These are phyloP conservation scores for Cyberlindnera meyerae DNA, from an alignment of 805 yeast species.

Conservation along the genomic window DNA sequence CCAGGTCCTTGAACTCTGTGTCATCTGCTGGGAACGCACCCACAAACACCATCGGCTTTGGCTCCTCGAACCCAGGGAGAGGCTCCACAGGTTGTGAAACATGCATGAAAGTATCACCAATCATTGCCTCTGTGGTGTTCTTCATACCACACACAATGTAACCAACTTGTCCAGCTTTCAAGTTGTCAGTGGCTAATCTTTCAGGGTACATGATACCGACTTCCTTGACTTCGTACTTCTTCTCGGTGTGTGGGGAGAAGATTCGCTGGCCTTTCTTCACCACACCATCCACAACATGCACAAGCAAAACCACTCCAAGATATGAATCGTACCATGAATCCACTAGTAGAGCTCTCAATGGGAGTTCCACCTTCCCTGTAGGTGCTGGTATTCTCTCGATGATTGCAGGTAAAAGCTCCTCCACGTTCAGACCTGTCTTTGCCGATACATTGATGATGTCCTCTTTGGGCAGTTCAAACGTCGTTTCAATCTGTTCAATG, in stretches of 20 bases:
- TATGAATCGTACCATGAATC: slow-evolving; percentile 97
- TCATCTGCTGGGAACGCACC: slow-evolving; percentile 98
- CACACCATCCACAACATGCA: slow-evolving; percentile 79
- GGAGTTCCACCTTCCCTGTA: slow-evolving; percentile 44
- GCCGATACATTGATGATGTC: slow-evolving; percentile 87
- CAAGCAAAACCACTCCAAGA: slow-evolving; percentile 82
- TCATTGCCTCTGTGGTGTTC: slow-evolving; percentile 75
- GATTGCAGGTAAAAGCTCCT: slow-evolving; percentile 71
- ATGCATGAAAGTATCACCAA: slow-evolving; percentile 85
- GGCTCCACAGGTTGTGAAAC: slow-evolving; percentile 61
- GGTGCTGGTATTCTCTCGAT: slow-evolving; percentile 82
- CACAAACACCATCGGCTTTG: slow-evolving; percentile 97
- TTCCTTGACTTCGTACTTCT: slow-evolving; percentile 82
- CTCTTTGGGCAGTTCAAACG: slow-evolving; percentile 72
- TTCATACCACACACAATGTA: slow-evolving; percentile 95
- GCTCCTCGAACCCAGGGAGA: slow-evolving; percentile 92
- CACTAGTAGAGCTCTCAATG: slow-evolving; percentile 74
- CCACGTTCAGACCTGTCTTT: slow-evolving; percentile 82
- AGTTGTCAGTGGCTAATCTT: slow-evolving; percentile 52
- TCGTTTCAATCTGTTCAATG: slow-evolving; percentile 76
- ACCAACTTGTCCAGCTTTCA: slow-evolving; percentile 91
- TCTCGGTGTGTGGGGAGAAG: slow-evolving; percentile 69
- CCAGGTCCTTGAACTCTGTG: slow-evolving; percentile 78
- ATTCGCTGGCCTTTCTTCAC: slow-evolving; percentile 71
- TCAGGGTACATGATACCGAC: slow-evolving; percentile 97